Percentiles rank a stretch among this genome's conserved stretches.
Evolutionary conservation across 108 stramenopile species (phyloP).

Genomic region (Nannochloropsis oceanica): DNA sequence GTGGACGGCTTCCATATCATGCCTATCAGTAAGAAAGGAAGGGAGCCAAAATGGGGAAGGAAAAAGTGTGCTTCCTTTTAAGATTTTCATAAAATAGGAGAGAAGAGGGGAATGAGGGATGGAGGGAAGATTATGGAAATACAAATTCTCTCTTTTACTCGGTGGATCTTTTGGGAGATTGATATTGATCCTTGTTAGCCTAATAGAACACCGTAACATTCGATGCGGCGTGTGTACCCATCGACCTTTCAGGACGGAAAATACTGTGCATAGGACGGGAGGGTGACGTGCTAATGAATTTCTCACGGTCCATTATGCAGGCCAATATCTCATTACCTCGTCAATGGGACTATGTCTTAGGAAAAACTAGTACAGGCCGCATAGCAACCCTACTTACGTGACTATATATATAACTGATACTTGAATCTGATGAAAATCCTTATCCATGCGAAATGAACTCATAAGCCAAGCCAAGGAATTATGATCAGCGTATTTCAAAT

Average conservation of each 20-base stretch:
- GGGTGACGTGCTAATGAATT: not conserved
- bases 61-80: not conserved
- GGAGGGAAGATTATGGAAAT: not conserved
- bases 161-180: not conserved
- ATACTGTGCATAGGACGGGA: not conserved
- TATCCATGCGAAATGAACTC: not conserved
- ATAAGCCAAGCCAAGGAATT: too few species aligned
- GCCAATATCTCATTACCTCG: too few species aligned
- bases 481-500: too few species aligned
- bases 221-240: not conserved
- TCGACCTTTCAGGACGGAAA: not conserved
- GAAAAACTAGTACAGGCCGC: too few species aligned
- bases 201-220: not conserved
- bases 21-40: not conserved
- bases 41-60: not conserved
- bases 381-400: too few species aligned
- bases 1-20: not conserved
- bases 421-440: not conserved
- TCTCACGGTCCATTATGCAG: too few species aligned
- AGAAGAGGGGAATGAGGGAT: not conserved
- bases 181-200: not conserved
- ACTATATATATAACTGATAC: too few species aligned
- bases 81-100: too few species aligned
- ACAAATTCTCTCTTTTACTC: not conserved
- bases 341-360: too few species aligned